A percentile compares a stretch with the other conserved stretches of the same genome.
These are phyloP conservation scores for Neurospora sp. DNA, from an alignment of 495 filamentous ascomycete genomes.

Conservation along the genomic window DNA sequence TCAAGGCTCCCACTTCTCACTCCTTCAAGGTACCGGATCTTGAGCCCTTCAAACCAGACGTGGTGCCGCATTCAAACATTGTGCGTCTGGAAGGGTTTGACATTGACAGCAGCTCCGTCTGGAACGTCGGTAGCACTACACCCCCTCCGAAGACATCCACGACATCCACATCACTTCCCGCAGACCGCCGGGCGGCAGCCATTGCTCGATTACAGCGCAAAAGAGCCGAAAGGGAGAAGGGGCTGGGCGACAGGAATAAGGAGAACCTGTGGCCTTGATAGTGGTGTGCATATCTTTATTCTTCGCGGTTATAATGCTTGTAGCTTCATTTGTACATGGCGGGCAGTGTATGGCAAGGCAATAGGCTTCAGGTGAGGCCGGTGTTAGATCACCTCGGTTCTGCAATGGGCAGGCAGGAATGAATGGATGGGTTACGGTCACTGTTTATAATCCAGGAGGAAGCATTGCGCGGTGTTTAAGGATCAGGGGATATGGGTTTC, in stretches of 20 bases:
- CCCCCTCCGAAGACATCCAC: conserved; percentile 20
- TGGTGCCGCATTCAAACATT: conserved; percentile 30
- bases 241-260: conserved; percentile 25
- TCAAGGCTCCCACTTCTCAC: conserved; percentile 17
- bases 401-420: neutral
- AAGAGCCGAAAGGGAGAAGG: conserved; percentile 31
- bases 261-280: conserved; percentile 28
- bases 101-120: conserved; percentile 16
- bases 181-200: conserved; percentile 52
- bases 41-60: conserved; percentile 21
- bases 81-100: conserved; percentile 25
- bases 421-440: neutral
- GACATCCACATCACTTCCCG: conserved; percentile 35
- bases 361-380: neutral
- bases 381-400: neutral
- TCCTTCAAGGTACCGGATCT: conserved; percentile 4
- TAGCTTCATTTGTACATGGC: neutral
- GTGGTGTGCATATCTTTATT: neutral
- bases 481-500: neutral
- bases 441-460: neutral
- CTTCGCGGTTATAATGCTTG: neutral
- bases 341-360: neutral
- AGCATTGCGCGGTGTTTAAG: neutral
- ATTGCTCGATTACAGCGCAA: conserved; percentile 50
- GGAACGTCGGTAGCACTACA: conserved; percentile 6